A percentile compares a stretch with the other conserved stretches of the same genome.
Conservation (phyloP, 441 rosid genomes). For the Melastoma candidum region DNA sequence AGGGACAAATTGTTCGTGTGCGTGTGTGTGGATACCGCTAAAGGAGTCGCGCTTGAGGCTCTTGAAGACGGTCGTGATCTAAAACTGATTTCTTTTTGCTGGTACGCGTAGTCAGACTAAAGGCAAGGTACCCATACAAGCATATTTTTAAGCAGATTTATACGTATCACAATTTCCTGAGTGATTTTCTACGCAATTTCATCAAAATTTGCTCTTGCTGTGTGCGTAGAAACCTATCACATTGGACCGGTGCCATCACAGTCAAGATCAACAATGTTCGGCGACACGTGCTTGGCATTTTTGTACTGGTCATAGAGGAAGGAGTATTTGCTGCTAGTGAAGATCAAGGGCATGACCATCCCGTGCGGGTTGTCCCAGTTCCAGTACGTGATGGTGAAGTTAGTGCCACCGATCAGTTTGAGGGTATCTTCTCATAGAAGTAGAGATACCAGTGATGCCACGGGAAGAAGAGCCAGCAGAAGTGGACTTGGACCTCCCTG, state of each 20-base stretch:
- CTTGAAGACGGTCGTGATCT: no score
- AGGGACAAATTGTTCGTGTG: no score
- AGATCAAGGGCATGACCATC: slow-evolving; percentile 42
- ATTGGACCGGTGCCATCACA: slow-evolving; percentile 20
- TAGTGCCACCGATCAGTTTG: slow-evolving; percentile 40
- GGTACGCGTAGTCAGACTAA: no score
- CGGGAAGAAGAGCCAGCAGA: slow-evolving; percentile 53
- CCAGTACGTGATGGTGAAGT: slow-evolving; percentile 52
- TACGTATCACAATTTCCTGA: no score
- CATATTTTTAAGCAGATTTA: no score
- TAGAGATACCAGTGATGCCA: slow-evolving; percentile 49
- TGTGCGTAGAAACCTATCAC: no score
- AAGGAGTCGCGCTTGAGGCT: no score
- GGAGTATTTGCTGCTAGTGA: slow-evolving; percentile 23
- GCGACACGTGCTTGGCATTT: slow-evolving; percentile 27
- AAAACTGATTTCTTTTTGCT: no score
- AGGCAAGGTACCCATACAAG: no score
- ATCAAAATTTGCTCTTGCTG: no score
- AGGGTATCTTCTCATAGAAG: slow-evolving; percentile 43
- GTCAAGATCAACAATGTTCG: slow-evolving; percentile 38
- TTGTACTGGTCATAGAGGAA: slow-evolving; percentile 30
- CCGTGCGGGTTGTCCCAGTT: slow-evolving; percentile 57
- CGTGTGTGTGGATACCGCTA: no score
- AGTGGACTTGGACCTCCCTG: slow-evolving; percentile 44
- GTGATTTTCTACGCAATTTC: no score